These are phyloP conservation scores for Coniochaeta sp. DNA, from an alignment of 2,329 filamentous ascomycete species.

Conservation along the genomic window DNA sequence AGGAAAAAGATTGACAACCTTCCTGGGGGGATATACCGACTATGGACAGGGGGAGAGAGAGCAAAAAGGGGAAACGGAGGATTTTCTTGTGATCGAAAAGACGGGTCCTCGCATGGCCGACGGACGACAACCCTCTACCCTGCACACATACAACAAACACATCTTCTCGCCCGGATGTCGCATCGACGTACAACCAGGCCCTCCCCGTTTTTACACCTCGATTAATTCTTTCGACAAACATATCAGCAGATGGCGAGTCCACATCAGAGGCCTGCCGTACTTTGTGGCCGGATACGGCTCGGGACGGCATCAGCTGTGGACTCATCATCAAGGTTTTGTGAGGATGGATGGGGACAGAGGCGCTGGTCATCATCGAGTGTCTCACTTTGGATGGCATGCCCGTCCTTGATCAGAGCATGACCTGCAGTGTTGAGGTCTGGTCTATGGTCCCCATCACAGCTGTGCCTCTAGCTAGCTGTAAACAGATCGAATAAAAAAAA, in stretches of 20 bases:
- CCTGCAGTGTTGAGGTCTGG: background rate
- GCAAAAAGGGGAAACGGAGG: constrained; percentile 3
- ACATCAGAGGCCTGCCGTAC: background rate
- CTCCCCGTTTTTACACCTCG: background rate
- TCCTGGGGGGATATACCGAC: background rate
- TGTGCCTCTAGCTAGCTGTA: constrained; percentile 27
- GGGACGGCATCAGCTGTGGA: background rate
- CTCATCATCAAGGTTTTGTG: background rate
- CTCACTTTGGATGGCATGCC: background rate
- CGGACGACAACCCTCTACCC: constrained; percentile 5
- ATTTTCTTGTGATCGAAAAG: background rate
- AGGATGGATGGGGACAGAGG: background rate
- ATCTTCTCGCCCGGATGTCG: background rate
- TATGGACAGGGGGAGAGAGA: constrained; percentile 1
- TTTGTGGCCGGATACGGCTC: background rate
- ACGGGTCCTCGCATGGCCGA: constrained; percentile 6
- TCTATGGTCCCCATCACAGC: constrained; percentile 1
- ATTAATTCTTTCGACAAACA: background rate
- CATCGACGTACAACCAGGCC: background rate
- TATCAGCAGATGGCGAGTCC: background rate
- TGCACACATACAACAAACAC: constrained; percentile 1
- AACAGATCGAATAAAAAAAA: constrained; percentile 28
- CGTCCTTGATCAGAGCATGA: background rate
- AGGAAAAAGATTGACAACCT: constrained; percentile 12
- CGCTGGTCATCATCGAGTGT: background rate